Conservation (phyloP, 768 basidiomycete species). For the Astraeus odoratus region DNA sequence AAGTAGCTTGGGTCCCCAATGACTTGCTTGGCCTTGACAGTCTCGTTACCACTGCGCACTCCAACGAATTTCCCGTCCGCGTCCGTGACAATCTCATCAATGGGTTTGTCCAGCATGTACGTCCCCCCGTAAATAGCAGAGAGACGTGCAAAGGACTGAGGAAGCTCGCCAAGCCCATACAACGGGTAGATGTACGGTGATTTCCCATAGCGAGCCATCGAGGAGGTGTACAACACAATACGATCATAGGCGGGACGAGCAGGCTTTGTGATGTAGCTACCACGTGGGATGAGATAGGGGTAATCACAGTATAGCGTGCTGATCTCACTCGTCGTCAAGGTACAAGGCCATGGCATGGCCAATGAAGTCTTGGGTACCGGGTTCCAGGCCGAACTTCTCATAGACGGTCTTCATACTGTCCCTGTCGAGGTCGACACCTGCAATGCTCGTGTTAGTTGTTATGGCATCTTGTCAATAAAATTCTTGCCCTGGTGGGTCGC, state of each 20-base stretch:
- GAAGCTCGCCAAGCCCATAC: constrained; percentile 97
- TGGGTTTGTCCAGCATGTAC: constrained; percentile 97
- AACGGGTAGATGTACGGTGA: constrained; percentile 99
- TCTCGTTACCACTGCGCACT: constrained; percentile 83
- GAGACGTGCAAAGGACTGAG: constrained; percentile 96
- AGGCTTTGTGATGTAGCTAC: constrained; percentile 87
- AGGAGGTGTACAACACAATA: constrained; percentile 94
- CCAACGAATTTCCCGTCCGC: constrained; percentile 85
- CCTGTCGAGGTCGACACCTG: constrained; percentile 86
- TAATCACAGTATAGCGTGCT: neutral
- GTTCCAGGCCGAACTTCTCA: constrained; percentile 93
- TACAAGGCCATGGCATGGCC: constrained; percentile 99
- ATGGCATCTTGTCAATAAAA: neutral
- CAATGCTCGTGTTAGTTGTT: constrained; percentile 1
- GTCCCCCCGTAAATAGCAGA: constrained; percentile 99
- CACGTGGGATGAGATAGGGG: constrained; percentile 7
- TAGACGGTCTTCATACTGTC: constrained; percentile 93
- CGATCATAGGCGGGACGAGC: constrained; percentile 90
- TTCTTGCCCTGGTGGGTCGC: constrained; percentile 85
- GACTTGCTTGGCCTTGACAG: constrained; percentile 94
- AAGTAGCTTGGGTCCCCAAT: constrained; percentile 99
- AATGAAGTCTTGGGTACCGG: constrained; percentile 97
- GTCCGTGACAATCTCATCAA: constrained; percentile 86
- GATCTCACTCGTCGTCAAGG: constrained; percentile 87
- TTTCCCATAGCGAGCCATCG: constrained; percentile 99